These are phyloP conservation scores for Pichia inconspicua DNA, from an alignment of 1,139 yeast genomes.

Conservation along the genomic window DNA sequence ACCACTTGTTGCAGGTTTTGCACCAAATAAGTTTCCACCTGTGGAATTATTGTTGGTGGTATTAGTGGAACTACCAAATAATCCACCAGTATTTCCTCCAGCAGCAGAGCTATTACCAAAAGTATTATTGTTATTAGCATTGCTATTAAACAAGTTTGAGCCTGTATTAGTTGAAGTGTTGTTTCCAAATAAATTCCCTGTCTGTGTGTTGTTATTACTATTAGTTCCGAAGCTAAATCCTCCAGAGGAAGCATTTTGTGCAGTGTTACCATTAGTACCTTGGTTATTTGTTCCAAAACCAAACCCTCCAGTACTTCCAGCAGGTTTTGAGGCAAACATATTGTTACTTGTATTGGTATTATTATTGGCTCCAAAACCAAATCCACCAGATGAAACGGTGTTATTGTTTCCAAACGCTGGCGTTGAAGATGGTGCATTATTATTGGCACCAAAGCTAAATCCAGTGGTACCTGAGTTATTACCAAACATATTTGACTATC, in stretches of 20 bases:
- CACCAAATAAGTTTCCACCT: slow-evolving; percentile 8
- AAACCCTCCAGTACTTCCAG: slow-evolving; percentile 10
- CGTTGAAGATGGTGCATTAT: neutral
- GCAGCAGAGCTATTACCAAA: slow-evolving; percentile 10
- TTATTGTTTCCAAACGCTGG: slow-evolving; percentile 4
- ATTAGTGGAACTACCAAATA: neutral
- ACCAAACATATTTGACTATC: slow-evolving; percentile 9
- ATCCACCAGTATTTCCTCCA: slow-evolving; percentile 9
- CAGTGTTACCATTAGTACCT: slow-evolving; percentile 8
- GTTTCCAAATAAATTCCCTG: slow-evolving; percentile 8
- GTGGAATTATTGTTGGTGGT: neutral
- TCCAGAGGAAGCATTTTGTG: slow-evolving; percentile 13
- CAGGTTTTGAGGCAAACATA: slow-evolving; percentile 17
- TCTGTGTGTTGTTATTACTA: neutral
- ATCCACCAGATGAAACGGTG: slow-evolving; percentile 3
- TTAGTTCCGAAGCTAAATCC: slow-evolving; percentile 27
- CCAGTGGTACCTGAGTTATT: slow-evolving; percentile 12
- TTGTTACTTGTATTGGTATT: slow-evolving; percentile 9
- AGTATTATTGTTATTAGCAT: slow-evolving; percentile 4
- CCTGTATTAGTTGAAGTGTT: slow-evolving; percentile 1
- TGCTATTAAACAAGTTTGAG: neutral
- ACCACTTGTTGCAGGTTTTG: neutral
- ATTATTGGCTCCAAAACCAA: slow-evolving; percentile 5
- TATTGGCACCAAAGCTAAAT: slow-evolving; percentile 11
- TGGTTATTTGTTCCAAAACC: slow-evolving; percentile 10